Percentiles rank a stretch among this genome's conserved stretches.
These are phyloP conservation scores for Conoideocrella luteorostrata DNA, from an alignment of 2,329 filamentous ascomycete species.

Conservation along the genomic window DNA sequence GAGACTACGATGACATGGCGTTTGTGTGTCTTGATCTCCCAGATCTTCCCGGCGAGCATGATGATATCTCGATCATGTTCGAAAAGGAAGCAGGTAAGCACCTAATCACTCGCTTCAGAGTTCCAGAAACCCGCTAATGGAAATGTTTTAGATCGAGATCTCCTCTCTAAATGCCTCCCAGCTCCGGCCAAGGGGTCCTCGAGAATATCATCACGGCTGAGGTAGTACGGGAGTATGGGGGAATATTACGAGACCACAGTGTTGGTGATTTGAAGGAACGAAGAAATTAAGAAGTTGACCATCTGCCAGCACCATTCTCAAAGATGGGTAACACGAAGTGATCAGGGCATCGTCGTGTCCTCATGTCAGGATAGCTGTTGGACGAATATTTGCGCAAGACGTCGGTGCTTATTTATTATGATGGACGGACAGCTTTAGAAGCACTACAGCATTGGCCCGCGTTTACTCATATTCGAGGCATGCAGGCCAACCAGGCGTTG, in stretches of 20 bases:
- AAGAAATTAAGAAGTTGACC: too few relatives aligned
- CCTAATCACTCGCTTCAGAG: too few relatives aligned
- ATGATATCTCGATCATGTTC: slow-evolving; percentile 83
- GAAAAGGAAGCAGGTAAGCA: slow-evolving; percentile 67
- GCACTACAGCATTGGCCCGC: slow-evolving; percentile 3
- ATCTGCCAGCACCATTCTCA: too few relatives aligned
- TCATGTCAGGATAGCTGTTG: too few relatives aligned
- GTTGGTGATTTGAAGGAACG: too few relatives aligned
- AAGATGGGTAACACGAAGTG: background rate
- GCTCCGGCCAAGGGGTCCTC: slow-evolving; percentile 46
- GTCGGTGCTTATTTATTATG: background rate
- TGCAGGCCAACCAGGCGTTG: slow-evolving; percentile 7
- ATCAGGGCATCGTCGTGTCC: too few relatives aligned
- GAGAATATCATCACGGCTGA: slow-evolving; percentile 25
- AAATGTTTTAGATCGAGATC: slow-evolving; percentile 43
- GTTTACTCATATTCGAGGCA: background rate
- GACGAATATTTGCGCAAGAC: background rate
- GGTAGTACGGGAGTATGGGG: too few relatives aligned
- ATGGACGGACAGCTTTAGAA: background rate
- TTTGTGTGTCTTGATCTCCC: slow-evolving; percentile 84
- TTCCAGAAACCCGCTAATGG: background rate
- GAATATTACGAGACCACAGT: too few relatives aligned
- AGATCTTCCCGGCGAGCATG: slow-evolving; percentile 86
- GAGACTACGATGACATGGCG: slow-evolving; percentile 53
- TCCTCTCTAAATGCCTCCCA: slow-evolving; percentile 45